Evolutionary conservation across 2,329 filamentous ascomycete species (phyloP), one percentile per base, ranked within the genome.

Genomic region (Colletotrichum tofieldiae): DNA sequence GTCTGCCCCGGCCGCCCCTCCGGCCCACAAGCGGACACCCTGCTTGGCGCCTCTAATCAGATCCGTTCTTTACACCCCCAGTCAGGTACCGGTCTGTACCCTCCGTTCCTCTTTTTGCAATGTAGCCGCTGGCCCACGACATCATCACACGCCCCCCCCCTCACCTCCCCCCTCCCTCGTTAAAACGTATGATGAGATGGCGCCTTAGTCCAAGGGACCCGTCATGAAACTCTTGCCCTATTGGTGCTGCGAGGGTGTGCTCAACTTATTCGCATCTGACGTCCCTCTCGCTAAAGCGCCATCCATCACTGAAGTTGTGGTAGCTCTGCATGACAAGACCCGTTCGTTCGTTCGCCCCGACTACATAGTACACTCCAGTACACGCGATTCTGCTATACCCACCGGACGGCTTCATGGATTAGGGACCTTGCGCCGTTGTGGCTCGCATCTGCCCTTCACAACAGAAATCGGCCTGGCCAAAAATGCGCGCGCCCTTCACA

Each of bases 381-480:
- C 64, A 41, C 51, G 32, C 32, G 18, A 12, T 52, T 29, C 35
- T 41, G 37, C 37, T 45, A 64, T 72, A 72, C 60, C 70, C 70
- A 70, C 70, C 59, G 65, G 65, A 49, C 54, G 29, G 23, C 70
- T 60, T 54, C 70, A 72, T 72, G 65, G 70, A 65, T 72, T 61
- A 70, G 70, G 65, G 41, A 43, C 65, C n/a, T 72, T 72, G 66
- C 70, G 47, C 52, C 65, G 66, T 70, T 59, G 65, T 72, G 70
- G 65, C 60, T 64, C 70, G 65, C 65, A 72, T 72, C 54, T 65
- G 43, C 60, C 54, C 59, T 60, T 70, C 54, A 43, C 43, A 60
- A 59, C 47, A 60, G 49, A 32, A 64, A 58, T 26, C 39, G 59
- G 47, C 70, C 54, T 45, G 52, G 35, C 43, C 29, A 35, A 49